Evolutionary conservation across 345 rosid genomes (phyloP).

Genomic region (Lumnitzera littorea): DNA sequence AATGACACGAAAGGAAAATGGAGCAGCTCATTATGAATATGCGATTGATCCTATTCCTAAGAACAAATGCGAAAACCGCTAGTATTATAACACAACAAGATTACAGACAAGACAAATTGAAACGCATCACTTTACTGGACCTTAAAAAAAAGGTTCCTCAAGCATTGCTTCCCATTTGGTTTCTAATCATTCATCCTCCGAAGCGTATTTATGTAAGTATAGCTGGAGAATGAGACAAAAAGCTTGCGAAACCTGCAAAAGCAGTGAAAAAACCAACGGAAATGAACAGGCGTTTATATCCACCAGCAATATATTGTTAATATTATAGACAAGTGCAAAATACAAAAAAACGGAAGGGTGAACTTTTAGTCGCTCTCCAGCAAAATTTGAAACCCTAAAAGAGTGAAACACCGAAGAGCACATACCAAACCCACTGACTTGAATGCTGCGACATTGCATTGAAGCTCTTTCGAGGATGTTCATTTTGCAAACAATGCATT

Average conservation of each 20-base stretch:
- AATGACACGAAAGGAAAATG: too few relatives aligned
- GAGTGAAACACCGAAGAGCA: conserved; percentile 1
- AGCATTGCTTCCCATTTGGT: not conserved
- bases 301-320: not conserved
- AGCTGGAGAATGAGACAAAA: conserved; percentile 73
- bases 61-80: too few relatives aligned
- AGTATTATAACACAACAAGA: too few relatives aligned
- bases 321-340: not conserved
- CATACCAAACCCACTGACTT: conserved; percentile 90
- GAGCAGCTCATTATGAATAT: too few relatives aligned
- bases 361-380: too few relatives aligned
- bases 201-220: conserved; percentile 53
- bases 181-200: conserved; percentile 24
- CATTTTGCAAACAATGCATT: conserved; percentile 31
- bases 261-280: not conserved
- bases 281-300: not conserved
- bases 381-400: too few relatives aligned
- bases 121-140: too few relatives aligned
- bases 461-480: conserved; percentile 57
- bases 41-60: too few relatives aligned
- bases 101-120: too few relatives aligned
- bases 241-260: conserved; percentile 75
- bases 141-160: too few relatives aligned
- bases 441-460: conserved; percentile 72
- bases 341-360: not conserved